phyloP scores from a whole-genome alignment of 2,329 filamentous ascomycete species.

The Calonectria ilicicola region DNA sequence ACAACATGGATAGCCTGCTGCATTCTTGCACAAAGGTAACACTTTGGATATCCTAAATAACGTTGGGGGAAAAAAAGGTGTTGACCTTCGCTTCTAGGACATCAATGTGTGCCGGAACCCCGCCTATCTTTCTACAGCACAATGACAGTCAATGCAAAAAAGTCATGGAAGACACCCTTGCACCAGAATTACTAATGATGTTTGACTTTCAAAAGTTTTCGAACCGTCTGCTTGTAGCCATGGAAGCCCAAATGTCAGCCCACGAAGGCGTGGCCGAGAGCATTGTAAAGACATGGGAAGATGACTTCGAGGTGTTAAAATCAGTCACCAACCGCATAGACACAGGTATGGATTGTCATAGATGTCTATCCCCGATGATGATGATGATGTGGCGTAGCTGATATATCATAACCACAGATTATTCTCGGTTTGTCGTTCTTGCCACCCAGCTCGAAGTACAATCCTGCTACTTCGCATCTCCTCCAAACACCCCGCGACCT shows the following conservation, averaged over 20 bases:
- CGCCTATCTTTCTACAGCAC: slow-evolving; percentile 63
- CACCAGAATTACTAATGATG: slow-evolving; percentile 56
- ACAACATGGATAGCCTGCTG: slow-evolving; percentile 67
- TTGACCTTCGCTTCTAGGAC: slow-evolving; percentile 30
- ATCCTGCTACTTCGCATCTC: slow-evolving; percentile 63
- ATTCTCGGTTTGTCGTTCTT: slow-evolving; percentile 62
- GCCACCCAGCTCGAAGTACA: slow-evolving; percentile 66
- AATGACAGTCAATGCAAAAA: slow-evolving; percentile 58
- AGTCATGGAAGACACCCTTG: slow-evolving; percentile 53
- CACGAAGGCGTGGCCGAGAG: slow-evolving; percentile 59
- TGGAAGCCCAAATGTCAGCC: slow-evolving; percentile 60
- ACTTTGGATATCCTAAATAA: neutral
- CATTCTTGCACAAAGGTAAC: slow-evolving; percentile 62
- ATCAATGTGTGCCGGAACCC: slow-evolving; percentile 58
- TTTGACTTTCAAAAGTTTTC: slow-evolving; percentile 64
- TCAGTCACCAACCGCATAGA: slow-evolving; percentile 59
- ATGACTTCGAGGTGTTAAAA: slow-evolving; percentile 63
- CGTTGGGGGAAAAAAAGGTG: too few species aligned
- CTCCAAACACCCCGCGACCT: slow-evolving; percentile 51
- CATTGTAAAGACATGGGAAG: slow-evolving; percentile 61
- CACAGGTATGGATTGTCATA: slow-evolving; percentile 51
- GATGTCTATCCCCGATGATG: too few species aligned
- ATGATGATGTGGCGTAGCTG: neutral
- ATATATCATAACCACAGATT: slow-evolving; percentile 47
- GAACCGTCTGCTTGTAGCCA: slow-evolving; percentile 61